These are phyloP conservation scores for Lunasporangiospora selenospora DNA, from an alignment of 192 early-diverging fungal genomes.

Conservation along the genomic window DNA sequence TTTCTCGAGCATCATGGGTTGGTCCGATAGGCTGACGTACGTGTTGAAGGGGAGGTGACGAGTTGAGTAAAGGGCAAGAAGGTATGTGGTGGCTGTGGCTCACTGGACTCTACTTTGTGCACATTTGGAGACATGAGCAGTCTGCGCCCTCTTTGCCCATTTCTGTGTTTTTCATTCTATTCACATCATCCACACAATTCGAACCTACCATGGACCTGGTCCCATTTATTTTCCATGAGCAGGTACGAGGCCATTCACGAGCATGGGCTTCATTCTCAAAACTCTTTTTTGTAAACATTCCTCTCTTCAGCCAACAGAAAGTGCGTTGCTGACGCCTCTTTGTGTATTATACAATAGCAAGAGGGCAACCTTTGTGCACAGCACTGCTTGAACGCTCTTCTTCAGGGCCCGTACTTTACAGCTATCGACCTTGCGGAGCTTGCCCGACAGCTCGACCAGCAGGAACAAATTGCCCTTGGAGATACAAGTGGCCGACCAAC, in stretches of 20 bases:
- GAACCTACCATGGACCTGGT: slow-evolving; percentile 25
- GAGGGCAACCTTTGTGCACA: slow-evolving; percentile 84
- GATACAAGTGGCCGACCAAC: slow-evolving; percentile 22
- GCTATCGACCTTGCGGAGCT: slow-evolving; percentile 78
- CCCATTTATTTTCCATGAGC: slow-evolving; percentile 45
- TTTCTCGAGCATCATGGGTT: slow-evolving; percentile 3
- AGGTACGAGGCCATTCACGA: too few species aligned
- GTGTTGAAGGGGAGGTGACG: too few species aligned
- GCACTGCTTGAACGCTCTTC: slow-evolving; percentile 80
- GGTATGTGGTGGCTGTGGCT: too few species aligned
- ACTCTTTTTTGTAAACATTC: too few species aligned
- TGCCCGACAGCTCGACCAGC: slow-evolving; percentile 68
- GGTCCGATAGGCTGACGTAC: neutral
- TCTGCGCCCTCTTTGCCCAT: neutral
- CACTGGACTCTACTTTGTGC: too few species aligned
- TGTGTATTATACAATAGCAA: too few species aligned
- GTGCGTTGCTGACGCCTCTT: too few species aligned
- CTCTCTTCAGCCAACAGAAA: too few species aligned
- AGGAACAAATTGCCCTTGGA: slow-evolving; percentile 57
- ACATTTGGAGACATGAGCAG: too few species aligned
- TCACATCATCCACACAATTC: neutral
- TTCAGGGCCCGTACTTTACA: slow-evolving; percentile 74
- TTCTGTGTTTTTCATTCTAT: neutral
- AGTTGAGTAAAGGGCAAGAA: too few species aligned
- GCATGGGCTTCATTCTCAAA: too few species aligned